Evolutionary conservation across 345 rosid species (phyloP), one percentile per base, ranked within the genome.

Genomic region (Aquilaria sinensis): DNA sequence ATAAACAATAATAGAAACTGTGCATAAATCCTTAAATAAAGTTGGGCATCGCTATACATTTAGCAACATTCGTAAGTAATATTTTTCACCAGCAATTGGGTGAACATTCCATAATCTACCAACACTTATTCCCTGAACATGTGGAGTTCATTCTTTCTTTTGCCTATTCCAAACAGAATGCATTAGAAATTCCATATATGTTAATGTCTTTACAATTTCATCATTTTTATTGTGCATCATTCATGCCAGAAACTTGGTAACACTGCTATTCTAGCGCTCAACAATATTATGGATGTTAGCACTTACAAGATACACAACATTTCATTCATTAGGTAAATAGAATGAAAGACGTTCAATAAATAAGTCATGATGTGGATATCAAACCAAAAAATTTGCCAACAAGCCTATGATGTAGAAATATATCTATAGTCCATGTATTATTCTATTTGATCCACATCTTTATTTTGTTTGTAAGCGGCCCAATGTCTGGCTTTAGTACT

Each of bases 401-500:
- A 50, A 3, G 14, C 53, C 14, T 12, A 5, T 3, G 14, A 50
- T 2, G 53, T 2, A 0, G 1, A 4, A 3, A 50, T 50, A 12
- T 50, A 12, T 5, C 16, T 5, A 12, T 11, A 12, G 5, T 50
- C 53, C 16, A 15, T 15, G 16, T 50, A 15, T 2, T 50, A 3
- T 50, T 50, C 1, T 1, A 12, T 15, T 12, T 50, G 4, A 12
- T 50, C 53, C 4, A 12, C n/a, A 12, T 12, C 12, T 7, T 12
- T 3, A 12, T 7, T 3, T 7, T 12, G 53, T 12, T 3, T 2
- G 5, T 50, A 2, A 5, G 6, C 1, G 4, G 12, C 53, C 6
- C 5, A 0, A 1, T 50, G 0, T 12, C n/a, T 6, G 1, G 5
- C n/a, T 0, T 6, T 2, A 6, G 1, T 2, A 3, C n/a, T 4